These are phyloP conservation scores for Phytophthora hybrid DNA, from an alignment of 352 stramenopile species.

Conservation along the genomic window DNA sequence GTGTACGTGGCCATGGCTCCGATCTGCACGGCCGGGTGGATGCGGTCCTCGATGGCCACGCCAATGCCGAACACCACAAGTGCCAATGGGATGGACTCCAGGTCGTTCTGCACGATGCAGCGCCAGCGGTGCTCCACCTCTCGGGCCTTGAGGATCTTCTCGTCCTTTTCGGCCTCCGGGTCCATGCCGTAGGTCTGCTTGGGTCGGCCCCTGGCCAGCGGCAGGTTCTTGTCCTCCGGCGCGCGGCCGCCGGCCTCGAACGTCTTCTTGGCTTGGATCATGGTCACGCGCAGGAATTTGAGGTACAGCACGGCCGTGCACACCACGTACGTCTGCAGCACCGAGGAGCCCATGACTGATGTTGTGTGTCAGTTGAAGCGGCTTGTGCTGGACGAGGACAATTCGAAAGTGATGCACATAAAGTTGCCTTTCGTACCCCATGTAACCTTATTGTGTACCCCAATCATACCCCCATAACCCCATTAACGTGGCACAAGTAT, in stretches of 20 bases:
- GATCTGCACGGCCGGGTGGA: conserved; percentile 39
- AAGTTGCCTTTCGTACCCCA: conserved; percentile 27
- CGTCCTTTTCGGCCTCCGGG: conserved; percentile 28
- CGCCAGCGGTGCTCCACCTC: conserved; percentile 53
- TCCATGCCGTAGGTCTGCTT: conserved; percentile 53
- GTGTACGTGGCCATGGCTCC: conserved; percentile 58
- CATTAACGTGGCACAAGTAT: conserved; percentile 30
- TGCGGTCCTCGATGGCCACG: conserved; percentile 38
- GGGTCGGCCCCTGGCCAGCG: conserved; percentile 46
- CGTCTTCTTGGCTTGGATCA: conserved; percentile 61
- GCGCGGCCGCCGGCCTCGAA: conserved; percentile 54
- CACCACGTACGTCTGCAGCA: conserved; percentile 57
- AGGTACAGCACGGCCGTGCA: conserved; percentile 61
- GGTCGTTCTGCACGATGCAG: conserved; percentile 67
- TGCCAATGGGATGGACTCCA: conserved; percentile 65
- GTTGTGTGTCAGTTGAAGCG: not conserved
- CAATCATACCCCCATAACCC: conserved; percentile 15
- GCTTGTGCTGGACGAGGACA: conserved; percentile 24
- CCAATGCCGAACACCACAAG: conserved; percentile 53
- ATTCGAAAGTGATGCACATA: conserved; percentile 26
- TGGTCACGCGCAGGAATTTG: conserved; percentile 66
- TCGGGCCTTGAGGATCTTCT: conserved; percentile 43
- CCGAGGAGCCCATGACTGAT: conserved; percentile 31
- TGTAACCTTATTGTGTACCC: not conserved
- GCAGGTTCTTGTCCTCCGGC: conserved; percentile 59